Evolutionary conservation across 257 asterid genomes (phyloP), one percentile per base, ranked within the genome.

Genomic region (Penstemon barbatus): DNA sequence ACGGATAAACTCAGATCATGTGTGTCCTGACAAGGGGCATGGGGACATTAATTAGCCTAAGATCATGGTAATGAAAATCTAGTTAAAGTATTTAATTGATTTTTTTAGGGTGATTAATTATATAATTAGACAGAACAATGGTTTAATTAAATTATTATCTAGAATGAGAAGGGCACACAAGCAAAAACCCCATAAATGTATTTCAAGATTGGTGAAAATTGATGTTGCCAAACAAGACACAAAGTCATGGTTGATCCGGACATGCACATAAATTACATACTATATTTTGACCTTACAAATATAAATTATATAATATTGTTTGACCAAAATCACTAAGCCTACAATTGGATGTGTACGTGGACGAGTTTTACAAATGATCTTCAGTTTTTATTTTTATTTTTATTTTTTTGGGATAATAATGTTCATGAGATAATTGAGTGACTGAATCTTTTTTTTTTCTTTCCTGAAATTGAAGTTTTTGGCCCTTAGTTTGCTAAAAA

Each of bases 41-140:
- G 86, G 84, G 60, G 79, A 79, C 86, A 74, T 61, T 67, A 63
- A 74, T 61, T 67, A 63, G 37, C 71, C 77, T 42, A 61, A 69
- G 73, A 75, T 81, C 77, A 73, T 55, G 84, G 68, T 61, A 57
- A 5, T 50, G n/a, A 11, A 62, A 70, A 49, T 70, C 72, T 43
- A 63, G 42, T 64, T 68, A 63, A 76, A 40, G 33, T 49, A 13
- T 37, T 60, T 59, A 71, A 44, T 4, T 6, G 18, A 48, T 59
- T 63, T 54, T 53, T 60, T 15, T 3, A 19, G 13, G 12, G 49
- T 19, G 46, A 40, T 63, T 63, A 13, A 37, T 63, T 61, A 44
- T 43, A 49, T 56, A 41, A 50, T 60, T 67, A 71, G 52, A 19
- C 60, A 44, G 19, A 53, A 50, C 18, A 42, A 15, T 57, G 54